Conservation (phyloP, 352 stramenopile genomes). For the Phytophthora cactorum region DNA sequence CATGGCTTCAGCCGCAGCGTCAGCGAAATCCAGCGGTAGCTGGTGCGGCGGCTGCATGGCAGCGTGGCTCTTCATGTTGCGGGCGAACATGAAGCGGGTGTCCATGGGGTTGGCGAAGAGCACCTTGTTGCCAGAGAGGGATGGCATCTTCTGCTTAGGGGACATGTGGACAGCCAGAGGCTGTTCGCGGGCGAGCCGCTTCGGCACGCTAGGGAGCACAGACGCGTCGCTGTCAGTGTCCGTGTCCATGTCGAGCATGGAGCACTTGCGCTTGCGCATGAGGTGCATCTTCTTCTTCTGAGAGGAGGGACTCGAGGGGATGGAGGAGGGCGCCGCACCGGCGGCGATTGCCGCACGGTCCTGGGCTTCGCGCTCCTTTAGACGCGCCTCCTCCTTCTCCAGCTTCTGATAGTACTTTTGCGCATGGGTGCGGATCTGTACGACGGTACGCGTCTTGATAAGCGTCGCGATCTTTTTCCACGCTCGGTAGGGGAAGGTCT, state of each 20-base stretch:
- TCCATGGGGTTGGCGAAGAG: slow-evolving; percentile 53
- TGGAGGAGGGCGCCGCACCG: slow-evolving; percentile 3
- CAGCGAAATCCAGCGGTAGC: slow-evolving; percentile 66
- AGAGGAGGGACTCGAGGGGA: slow-evolving; percentile 27
- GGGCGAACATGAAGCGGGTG: slow-evolving; percentile 41
- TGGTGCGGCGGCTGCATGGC: slow-evolving; percentile 38
- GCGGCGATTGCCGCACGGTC: slow-evolving; percentile 28
- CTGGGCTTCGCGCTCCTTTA: slow-evolving; percentile 74
- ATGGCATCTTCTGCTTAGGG: slow-evolving; percentile 70
- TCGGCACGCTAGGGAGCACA: slow-evolving; percentile 60
- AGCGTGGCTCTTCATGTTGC: slow-evolving; percentile 32
- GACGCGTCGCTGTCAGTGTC: slow-evolving; percentile 33
- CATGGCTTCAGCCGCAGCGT: slow-evolving; percentile 52
- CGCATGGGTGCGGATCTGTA: slow-evolving; percentile 89
- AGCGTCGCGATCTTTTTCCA: slow-evolving; percentile 94
- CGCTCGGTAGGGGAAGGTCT: slow-evolving; percentile 85
- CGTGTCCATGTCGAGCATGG: slow-evolving; percentile 38
- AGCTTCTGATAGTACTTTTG: slow-evolving; percentile 93
- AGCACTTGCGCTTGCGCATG: slow-evolving; percentile 76
- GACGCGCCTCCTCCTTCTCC: slow-evolving; percentile 83
- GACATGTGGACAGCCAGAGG: slow-evolving; percentile 75
- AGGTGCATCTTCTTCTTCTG: slow-evolving; percentile 66
- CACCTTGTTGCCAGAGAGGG: slow-evolving; percentile 49
- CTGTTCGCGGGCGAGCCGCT: slow-evolving; percentile 75
- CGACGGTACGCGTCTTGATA: slow-evolving; percentile 94